Evolutionary conservation across 345 rosid genomes (phyloP).

Genomic region (Eucalyptus viminalis): DNA sequence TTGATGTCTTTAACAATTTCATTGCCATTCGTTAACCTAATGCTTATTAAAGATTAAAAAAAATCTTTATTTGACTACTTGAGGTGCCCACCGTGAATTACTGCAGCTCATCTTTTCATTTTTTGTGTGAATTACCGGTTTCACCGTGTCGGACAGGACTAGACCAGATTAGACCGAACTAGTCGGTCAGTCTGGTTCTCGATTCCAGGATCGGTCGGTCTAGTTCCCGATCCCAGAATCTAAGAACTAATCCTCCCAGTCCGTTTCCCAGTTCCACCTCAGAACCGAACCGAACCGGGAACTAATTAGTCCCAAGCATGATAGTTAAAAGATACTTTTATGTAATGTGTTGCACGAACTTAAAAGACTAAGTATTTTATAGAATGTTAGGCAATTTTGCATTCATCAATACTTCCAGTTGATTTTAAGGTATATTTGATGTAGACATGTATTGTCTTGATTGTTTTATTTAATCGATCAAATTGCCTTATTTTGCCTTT

Average conservation of each 20-base stretch:
- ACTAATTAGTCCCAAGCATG: fast-evolving
- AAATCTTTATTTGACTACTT: too few relatives aligned
- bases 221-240: too few relatives aligned
- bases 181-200: too few relatives aligned
- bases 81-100: too few relatives aligned
- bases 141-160: fast-evolving
- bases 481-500: not conserved
- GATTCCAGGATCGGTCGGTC: too few relatives aligned
- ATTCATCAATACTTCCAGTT: not conserved
- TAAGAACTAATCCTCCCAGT: fast-evolving
- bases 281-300: fast-evolving
- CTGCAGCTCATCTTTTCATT: too few relatives aligned
- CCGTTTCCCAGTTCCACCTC: fast-evolving
- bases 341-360: not conserved
- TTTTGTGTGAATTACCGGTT: too few relatives aligned
- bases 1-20: too few relatives aligned
- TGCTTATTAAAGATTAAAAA: too few relatives aligned
- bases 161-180: too few relatives aligned
- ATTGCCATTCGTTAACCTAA: too few relatives aligned
- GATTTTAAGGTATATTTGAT: not conserved
- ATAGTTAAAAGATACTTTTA: too few relatives aligned
- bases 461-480: not conserved
- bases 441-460: not conserved
- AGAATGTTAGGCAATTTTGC: not conserved
- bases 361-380: not conserved